phyloP scores from a whole-genome alignment of 352 stramenopile genomes.

The Globisporangium irregulare region DNA sequence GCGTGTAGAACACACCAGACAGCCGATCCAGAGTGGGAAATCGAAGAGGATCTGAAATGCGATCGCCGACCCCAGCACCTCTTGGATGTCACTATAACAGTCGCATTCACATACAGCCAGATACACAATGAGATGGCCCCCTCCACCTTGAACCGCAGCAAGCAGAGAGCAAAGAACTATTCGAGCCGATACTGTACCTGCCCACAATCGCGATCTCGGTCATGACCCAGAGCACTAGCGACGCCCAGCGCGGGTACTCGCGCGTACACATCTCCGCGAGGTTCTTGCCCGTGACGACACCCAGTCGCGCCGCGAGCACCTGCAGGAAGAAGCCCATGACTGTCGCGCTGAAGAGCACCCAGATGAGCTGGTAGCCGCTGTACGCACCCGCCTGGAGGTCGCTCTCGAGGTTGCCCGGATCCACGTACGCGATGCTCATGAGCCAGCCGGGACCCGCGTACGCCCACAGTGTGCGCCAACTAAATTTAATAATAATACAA shows the following conservation, averaged over 20 bases:
- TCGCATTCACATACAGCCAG: not conserved
- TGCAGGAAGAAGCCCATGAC: constrained; percentile 93
- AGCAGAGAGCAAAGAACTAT: no score
- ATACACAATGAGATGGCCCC: not conserved
- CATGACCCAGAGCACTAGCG: constrained; percentile 89
- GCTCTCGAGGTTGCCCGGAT: constrained; percentile 95
- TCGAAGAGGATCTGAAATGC: constrained; percentile 89
- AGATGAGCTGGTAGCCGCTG: constrained; percentile 88
- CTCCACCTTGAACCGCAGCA: no score
- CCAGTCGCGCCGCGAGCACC: constrained; percentile 89
- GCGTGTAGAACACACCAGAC: constrained; percentile 42
- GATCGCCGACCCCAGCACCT: constrained; percentile 91
- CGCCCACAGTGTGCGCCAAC: constrained; percentile 74
- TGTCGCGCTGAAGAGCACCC: constrained; percentile 88
- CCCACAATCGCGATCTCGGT: constrained; percentile 91
- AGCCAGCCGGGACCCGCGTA: constrained; percentile 85
- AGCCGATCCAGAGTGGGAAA: constrained; percentile 89
- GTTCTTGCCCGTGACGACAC: constrained; percentile 90
- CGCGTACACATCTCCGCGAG: constrained; percentile 87
- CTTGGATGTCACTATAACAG: constrained; percentile 81
- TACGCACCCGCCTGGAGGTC: constrained; percentile 94
- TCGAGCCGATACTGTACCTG: not conserved
- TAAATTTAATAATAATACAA: constrained; percentile 17
- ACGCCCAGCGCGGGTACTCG: constrained; percentile 75
- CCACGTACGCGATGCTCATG: constrained; percentile 95